Base-by-base conservation (phyloP, 108 stramenopile genomes). In the Skeletonema grethae region DNA sequence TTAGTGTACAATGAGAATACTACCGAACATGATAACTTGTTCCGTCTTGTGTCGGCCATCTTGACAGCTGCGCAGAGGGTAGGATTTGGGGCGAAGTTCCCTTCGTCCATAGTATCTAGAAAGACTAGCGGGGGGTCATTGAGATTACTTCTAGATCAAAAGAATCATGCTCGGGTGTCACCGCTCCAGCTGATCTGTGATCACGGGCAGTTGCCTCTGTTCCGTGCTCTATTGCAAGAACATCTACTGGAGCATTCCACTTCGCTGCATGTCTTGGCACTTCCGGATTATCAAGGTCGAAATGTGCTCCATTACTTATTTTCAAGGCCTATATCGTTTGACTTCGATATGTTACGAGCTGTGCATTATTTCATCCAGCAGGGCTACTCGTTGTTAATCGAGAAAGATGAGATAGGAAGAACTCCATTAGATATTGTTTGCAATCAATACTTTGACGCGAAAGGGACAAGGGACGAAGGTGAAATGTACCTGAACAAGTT, bases 161-260 rank as follows among this genome's bases (percentile, higher is more conserved):
- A 48, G 18, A 80, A 80, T 67, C 50, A 41, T 18, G 71, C 72
- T 0, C 55, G 34, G 22, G 64, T 62, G 72, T 80, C 72, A 13
- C 79, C 79, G 15, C 61, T 80, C 43, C 79, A 80, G 45, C 48
- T 80, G 1, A 36, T 73, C 15, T 79, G 70, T 58, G 70, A 71
- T 4, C 77, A 67, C 29, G 77, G 77, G 5, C 65, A 67, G 30
- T 43, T 72, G 5, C 34, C 62, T 45, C 29, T 67, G 3, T 41
- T 60, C 15, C 60, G 32, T 28, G 36, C 61, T n/a, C 12, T 72
- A 29, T 48, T 79, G 36, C 71, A 79, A 68, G 62, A 72, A 67
- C 39, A 60, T 13, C 50, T 67, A 1, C 25, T 28, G 25, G 25
- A 28, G 32, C 32, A 34, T 38, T 16, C 31, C n/a, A 57, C 32